phyloP scores from a whole-genome alignment of 225 moss, liverwort and hornwort genomes.

The Physcomitrellopsis africana region DNA sequence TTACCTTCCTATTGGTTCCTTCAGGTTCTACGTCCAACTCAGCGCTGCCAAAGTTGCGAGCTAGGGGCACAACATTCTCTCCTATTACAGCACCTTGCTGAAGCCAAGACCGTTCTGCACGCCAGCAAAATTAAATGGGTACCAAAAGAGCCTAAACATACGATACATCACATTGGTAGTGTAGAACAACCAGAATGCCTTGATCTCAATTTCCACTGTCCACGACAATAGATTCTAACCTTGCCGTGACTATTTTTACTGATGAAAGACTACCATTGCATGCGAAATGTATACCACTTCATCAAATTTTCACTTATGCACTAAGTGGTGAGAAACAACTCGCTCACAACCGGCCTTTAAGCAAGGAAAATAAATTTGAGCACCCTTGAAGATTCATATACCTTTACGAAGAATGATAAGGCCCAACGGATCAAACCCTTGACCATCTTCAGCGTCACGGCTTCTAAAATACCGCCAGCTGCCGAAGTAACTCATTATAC shows the following conservation, averaged over 20 bases:
- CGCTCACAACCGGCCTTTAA: neutral
- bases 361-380: neutral
- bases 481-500: slow-evolving; percentile 80
- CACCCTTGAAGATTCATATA: slow-evolving; percentile 32
- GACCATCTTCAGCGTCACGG: slow-evolving; percentile 90
- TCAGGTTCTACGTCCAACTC: slow-evolving; percentile 88
- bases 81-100: slow-evolving; percentile 90
- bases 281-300: neutral
- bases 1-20: slow-evolving; percentile 76
- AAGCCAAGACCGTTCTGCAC: slow-evolving; percentile 89
- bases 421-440: slow-evolving; percentile 99
- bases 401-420: slow-evolving; percentile 97
- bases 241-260: slow-evolving; percentile 1
- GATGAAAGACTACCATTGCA: neutral
- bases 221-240: neutral
- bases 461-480: slow-evolving; percentile 91
- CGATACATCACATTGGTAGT: no score
- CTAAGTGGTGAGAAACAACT: slow-evolving; percentile 13
- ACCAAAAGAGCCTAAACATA: slow-evolving; percentile 9
- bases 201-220: neutral
- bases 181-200: slow-evolving; percentile 8
- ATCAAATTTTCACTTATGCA: slow-evolving; percentile 12
- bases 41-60: slow-evolving; percentile 94
- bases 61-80: slow-evolving; percentile 95
- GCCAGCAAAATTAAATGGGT: slow-evolving; percentile 32